These are phyloP conservation scores for Fusarium sp. DNA, from an alignment of 2,329 filamentous ascomycete genomes.

Conservation along the genomic window DNA sequence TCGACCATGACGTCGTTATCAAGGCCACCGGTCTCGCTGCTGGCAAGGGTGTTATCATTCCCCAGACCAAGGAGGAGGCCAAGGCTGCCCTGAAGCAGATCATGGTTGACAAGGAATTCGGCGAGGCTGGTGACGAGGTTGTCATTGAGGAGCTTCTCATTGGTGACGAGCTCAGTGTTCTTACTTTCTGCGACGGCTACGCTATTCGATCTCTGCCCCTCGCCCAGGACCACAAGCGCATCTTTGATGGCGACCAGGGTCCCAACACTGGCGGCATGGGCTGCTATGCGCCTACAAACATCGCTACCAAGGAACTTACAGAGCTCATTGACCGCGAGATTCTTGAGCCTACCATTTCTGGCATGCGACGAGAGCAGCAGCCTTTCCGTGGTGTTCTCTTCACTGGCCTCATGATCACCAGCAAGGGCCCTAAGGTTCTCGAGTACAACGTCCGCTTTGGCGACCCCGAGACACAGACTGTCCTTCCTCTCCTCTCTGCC, in stretches of 20 bases:
- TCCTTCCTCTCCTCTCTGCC: constrained; percentile 80
- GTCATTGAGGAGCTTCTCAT: constrained; percentile 95
- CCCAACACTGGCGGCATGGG: constrained; percentile 99
- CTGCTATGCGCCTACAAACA: constrained; percentile 92
- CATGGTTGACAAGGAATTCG: constrained; percentile 91
- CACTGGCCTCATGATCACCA: constrained; percentile 94
- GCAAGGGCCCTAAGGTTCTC: constrained; percentile 81
- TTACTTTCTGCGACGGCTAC: constrained; percentile 92
- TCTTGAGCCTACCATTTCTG: constrained; percentile 89
- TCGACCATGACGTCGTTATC: constrained; percentile 86
- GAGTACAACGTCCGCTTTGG: constrained; percentile 95
- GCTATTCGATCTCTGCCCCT: constrained; percentile 87
- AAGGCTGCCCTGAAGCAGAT: constrained; percentile 86
- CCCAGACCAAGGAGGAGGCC: constrained; percentile 85
- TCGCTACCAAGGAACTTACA: constrained; percentile 81
- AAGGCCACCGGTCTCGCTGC: constrained; percentile 94
- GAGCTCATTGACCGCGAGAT: constrained; percentile 84
- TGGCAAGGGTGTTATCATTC: constrained; percentile 96
- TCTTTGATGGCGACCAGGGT: constrained; percentile 89
- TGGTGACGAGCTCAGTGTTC: constrained; percentile 91
- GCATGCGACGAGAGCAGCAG: constrained; percentile 85
- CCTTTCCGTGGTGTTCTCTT: constrained; percentile 84
- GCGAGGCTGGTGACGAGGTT: constrained; percentile 87
- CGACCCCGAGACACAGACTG: constrained; percentile 88
- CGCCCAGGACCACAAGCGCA: constrained; percentile 97